These are phyloP conservation scores for Trichoderma koningii DNA, from an alignment of 2,329 filamentous ascomycete genomes.

Conservation along the genomic window DNA sequence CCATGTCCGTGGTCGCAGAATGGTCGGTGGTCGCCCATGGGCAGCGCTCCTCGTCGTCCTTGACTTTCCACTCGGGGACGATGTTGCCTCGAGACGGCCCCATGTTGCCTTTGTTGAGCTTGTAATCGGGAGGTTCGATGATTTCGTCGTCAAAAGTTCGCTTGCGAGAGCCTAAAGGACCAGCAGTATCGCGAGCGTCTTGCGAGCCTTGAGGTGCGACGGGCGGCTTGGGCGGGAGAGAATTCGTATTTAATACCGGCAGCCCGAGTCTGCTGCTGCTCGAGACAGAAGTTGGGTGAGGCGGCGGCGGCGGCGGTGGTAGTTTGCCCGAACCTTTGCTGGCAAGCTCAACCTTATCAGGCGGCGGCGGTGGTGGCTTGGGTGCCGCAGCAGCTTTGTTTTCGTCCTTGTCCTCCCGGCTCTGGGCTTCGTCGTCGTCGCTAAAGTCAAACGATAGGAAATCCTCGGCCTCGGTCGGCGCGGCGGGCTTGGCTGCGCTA, in stretches of 20 bases:
- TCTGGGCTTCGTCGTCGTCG: constrained; percentile 55
- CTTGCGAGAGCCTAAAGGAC: constrained; percentile 67
- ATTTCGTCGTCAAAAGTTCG: constrained; percentile 71
- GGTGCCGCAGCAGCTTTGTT: constrained; percentile 28
- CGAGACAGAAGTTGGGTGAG: constrained; percentile 28
- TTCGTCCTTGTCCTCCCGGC: constrained; percentile 34
- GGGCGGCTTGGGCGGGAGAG: constrained; percentile 26
- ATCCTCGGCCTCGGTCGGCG: constrained; percentile 67
- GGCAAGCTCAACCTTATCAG: not conserved
- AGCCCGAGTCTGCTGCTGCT: not conserved
- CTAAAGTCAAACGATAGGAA: constrained; percentile 85
- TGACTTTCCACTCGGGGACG: constrained; percentile 53
- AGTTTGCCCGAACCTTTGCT: constrained; percentile 5
- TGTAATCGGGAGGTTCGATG: constrained; percentile 60
- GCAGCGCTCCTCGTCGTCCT: constrained; percentile 44
- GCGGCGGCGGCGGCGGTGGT: constrained; percentile 30
- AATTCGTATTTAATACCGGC: not conserved
- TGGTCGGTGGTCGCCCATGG: constrained; percentile 68
- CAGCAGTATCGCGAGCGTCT: constrained; percentile 38
- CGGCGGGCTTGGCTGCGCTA: constrained; percentile 49
- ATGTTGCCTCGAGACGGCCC: constrained; percentile 55
- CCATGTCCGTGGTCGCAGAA: constrained; percentile 54
- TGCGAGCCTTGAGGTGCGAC: not conserved
- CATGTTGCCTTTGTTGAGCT: constrained; percentile 53
- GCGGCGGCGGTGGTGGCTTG: constrained; percentile 31